A percentile compares a stretch with the other conserved stretches of the same genome.
Conservation (phyloP, 768 basidiomycete genomes). For the Antrodiella citrinella region DNA sequence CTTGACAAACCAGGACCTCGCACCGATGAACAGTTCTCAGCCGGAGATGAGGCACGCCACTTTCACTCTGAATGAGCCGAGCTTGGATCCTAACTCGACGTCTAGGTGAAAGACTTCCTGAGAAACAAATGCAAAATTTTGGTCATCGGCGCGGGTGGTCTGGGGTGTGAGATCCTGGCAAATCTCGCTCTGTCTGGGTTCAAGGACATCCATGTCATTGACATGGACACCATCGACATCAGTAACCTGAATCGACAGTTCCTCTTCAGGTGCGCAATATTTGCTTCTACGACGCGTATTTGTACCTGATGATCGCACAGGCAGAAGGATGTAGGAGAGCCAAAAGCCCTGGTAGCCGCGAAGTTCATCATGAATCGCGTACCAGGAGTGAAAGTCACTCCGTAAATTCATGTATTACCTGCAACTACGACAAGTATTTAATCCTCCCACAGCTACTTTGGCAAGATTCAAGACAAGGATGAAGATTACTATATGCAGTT, state of each 20-base stretch:
- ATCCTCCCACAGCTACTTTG: conserved; percentile 65
- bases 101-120: conserved; percentile 82
- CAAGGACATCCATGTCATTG: conserved; percentile 98
- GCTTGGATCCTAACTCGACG: conserved; percentile 5
- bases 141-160: conserved; percentile 95
- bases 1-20: conserved; percentile 83
- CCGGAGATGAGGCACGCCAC: conserved; percentile 65
- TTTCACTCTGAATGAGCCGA: conserved; percentile 1
- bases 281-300: no score
- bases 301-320: conserved; percentile 29
- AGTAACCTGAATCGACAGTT: conserved; percentile 99
- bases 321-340: conserved; percentile 83
- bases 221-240: conserved; percentile 99
- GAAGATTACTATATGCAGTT: conserved; percentile 96
- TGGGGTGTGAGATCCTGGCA: conserved; percentile 96
- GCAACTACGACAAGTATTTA: neutral
- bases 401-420: conserved; percentile 46
- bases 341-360: conserved; percentile 91
- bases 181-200: conserved; percentile 95
- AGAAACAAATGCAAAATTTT: conserved; percentile 82
- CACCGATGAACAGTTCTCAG: conserved; percentile 75
- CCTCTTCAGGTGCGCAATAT: conserved; percentile 81
- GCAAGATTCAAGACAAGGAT: conserved; percentile 97
- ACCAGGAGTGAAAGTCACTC: conserved; percentile 92
- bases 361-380: conserved; percentile 97